phyloP scores from a whole-genome alignment of 176 grass and related monocot species.

The Puccinellia tenuiflora region DNA sequence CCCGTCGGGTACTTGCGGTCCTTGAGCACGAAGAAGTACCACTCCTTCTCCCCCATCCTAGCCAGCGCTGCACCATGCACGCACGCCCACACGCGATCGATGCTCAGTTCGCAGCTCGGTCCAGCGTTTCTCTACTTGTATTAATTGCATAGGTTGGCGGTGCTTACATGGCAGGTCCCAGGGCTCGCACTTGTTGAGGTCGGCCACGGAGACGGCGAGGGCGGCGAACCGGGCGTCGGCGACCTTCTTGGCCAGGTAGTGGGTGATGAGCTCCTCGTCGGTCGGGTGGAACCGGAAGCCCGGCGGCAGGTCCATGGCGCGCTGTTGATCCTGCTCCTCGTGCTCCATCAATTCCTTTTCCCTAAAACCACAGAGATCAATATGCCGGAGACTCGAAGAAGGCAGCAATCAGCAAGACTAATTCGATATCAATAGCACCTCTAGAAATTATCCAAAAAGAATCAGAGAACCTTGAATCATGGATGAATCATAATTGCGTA shows the following conservation, averaged over 20 bases:
- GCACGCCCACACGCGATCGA: too few relatives aligned
- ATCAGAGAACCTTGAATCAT: background rate
- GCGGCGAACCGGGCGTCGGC: conserved; percentile 47
- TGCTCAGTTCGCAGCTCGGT: background rate
- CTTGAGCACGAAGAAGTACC: conserved; percentile 86
- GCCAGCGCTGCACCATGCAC: conserved; percentile 41
- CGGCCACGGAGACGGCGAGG: conserved; percentile 49
- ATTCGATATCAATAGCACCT: background rate
- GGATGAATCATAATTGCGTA: background rate
- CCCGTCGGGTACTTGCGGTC: conserved; percentile 87
- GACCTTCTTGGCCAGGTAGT: conserved; percentile 67
- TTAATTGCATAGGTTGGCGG: background rate
- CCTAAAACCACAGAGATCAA: background rate
- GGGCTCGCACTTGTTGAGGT: conserved; percentile 73
- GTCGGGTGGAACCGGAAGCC: conserved; percentile 80
- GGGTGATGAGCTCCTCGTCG: conserved; percentile 81
- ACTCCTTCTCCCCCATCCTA: conserved; percentile 81
- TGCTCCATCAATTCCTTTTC: conserved; percentile 19
- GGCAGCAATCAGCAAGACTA: background rate
- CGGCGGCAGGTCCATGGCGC: conserved; percentile 57
- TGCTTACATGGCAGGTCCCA: conserved; percentile 76
- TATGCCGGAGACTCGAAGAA: background rate
- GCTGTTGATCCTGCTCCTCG: conserved; percentile 9
- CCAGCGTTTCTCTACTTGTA: background rate
- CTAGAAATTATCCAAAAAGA: background rate